A percentile compares a stretch with the other conserved stretches of the same genome.
phyloP scores from a whole-genome alignment of 768 basidiomycete species.

The Tricholoma saponaceum region DNA sequence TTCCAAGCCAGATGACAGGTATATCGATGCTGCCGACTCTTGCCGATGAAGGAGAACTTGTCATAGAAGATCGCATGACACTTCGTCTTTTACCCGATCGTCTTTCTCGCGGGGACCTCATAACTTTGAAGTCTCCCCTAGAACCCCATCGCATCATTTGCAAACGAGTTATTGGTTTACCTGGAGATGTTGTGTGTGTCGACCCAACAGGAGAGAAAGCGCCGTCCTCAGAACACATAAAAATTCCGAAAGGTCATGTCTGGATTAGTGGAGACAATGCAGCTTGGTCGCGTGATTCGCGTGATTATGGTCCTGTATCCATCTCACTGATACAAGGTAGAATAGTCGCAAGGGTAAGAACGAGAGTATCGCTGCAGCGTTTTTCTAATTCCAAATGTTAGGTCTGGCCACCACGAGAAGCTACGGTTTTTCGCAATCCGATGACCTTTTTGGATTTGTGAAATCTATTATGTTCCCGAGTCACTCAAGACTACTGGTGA shows the following conservation, averaged over 20 bases:
- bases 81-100: constrained; percentile 43
- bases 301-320: constrained; percentile 90
- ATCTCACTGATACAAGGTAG: constrained; percentile 71
- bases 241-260: constrained; percentile 80
- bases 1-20: constrained; percentile 50
- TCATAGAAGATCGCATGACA: constrained; percentile 60
- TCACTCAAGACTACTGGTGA: neutral
- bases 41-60: constrained; percentile 50
- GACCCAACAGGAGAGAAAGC: constrained; percentile 73
- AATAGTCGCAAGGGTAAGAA: constrained; percentile 58
- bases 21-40: constrained; percentile 84
- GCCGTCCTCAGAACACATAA: constrained; percentile 67
- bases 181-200: constrained; percentile 85
- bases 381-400: constrained; percentile 16
- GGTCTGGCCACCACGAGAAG: constrained; percentile 39
- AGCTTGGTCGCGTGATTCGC: constrained; percentile 78
- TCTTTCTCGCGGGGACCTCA: constrained; percentile 71
- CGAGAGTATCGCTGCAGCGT: neutral
- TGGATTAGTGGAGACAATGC: constrained; percentile 94
- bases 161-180: constrained; percentile 87
- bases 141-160: constrained; percentile 67
- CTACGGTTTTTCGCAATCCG: constrained; percentile 40
- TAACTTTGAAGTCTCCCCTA: constrained; percentile 68
- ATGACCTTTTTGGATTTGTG: constrained; percentile 34
- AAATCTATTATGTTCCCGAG: neutral